Percentiles rank a stretch among this genome's conserved stretches.
These are phyloP conservation scores for Neurospora sp. DNA, from an alignment of 495 filamentous ascomycete species.

Conservation along the genomic window DNA sequence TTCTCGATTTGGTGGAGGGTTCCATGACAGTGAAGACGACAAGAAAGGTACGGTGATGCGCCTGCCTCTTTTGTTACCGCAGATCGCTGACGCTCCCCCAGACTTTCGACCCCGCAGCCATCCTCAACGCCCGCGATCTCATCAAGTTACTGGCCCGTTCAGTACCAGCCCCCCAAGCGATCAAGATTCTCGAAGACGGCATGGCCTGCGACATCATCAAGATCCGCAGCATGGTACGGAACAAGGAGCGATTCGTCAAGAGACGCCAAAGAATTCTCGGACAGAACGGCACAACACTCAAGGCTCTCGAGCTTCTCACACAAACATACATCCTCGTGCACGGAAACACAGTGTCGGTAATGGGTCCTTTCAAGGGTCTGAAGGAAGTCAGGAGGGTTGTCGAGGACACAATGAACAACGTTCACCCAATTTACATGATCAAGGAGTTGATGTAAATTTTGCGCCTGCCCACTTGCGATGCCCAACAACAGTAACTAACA, in stretches of 20 bases:
- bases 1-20: conserved; percentile 88
- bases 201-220: conserved; percentile 90
- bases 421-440: conserved; percentile 61
- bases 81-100: conserved; percentile 18
- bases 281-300: conserved; percentile 44
- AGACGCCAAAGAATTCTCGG: conserved; percentile 86
- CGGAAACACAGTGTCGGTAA: conserved; percentile 87
- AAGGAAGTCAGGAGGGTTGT: conserved; percentile 88
- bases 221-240: conserved; percentile 74
- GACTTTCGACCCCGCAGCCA: conserved; percentile 88
- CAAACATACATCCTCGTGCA: conserved; percentile 91
- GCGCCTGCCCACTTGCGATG: not conserved
- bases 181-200: conserved; percentile 90
- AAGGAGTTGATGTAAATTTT: conserved; percentile 71
- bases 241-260: conserved; percentile 97
- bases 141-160: conserved; percentile 87
- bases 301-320: conserved; percentile 92
- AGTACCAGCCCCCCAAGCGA: conserved; percentile 83
- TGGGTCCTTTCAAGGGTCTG: conserved; percentile 85
- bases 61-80: no score
- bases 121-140: conserved; percentile 87
- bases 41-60: conserved; percentile 26
- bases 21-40: conserved; percentile 95
- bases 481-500: conserved; percentile 2
- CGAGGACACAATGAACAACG: conserved; percentile 93